Percentiles rank a stretch among this genome's conserved stretches.
Evolutionary conservation across 2,329 filamentous ascomycete species (phyloP).

Genomic region (Aspergillus glaucus): DNA sequence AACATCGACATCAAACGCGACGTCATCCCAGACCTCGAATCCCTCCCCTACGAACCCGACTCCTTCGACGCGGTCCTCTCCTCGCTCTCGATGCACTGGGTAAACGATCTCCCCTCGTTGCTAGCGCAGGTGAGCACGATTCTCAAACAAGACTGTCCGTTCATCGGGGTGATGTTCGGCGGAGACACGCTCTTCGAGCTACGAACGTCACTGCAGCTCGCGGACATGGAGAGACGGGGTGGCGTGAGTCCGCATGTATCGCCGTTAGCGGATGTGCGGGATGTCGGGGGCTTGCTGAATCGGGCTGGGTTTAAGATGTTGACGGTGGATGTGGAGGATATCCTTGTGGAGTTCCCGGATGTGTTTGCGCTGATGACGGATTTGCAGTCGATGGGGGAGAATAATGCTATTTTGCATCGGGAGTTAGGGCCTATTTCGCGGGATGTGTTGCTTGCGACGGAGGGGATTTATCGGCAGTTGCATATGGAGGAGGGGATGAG

Average conservation of each 20-base stretch:
- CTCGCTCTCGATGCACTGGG: constrained; percentile 88
- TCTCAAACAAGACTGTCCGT: constrained; percentile 83
- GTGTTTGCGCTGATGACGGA: constrained; percentile 88
- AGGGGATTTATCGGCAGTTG: constrained; percentile 80
- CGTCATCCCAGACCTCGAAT: constrained; percentile 61
- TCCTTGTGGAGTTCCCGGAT: constrained; percentile 89
- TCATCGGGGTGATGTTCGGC: constrained; percentile 93
- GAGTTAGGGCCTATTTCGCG: constrained; percentile 70
- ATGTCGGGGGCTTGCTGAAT: constrained; percentile 80
- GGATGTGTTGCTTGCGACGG: constrained; percentile 79
- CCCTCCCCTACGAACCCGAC: constrained; percentile 66
- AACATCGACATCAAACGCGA: constrained; percentile 66
- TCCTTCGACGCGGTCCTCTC: constrained; percentile 87
- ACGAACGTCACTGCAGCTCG: constrained; percentile 84
- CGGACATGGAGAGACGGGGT: constrained; percentile 83
- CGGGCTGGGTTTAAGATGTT: constrained; percentile 90
- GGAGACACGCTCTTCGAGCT: constrained; percentile 92
- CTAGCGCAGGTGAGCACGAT: constrained; percentile 78
- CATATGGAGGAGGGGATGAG: constrained; percentile 69
- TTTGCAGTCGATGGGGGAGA: constrained; percentile 93
- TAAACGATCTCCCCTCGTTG: constrained; percentile 87
- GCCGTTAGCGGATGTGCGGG: constrained; percentile 83
- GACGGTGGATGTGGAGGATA: constrained; percentile 95
- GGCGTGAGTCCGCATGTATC: constrained; percentile 87
- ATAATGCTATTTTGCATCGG: constrained; percentile 78